These are phyloP conservation scores for Shiraia sp. DNA, from an alignment of 2,329 filamentous ascomycete species.

Conservation along the genomic window DNA sequence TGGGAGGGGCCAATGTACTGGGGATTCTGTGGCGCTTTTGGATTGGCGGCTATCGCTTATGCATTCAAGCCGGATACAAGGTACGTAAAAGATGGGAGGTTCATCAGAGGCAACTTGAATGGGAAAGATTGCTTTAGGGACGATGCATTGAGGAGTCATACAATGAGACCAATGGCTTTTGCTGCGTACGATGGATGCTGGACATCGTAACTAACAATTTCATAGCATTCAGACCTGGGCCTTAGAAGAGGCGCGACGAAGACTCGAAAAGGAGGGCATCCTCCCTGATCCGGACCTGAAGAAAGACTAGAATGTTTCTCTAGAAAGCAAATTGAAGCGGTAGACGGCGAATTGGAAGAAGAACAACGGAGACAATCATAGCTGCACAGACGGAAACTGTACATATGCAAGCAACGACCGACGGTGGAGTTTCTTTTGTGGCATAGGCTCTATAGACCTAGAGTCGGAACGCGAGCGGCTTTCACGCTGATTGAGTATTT, in stretches of 20 bases:
- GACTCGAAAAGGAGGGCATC: conserved; percentile 95
- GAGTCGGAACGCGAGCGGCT: conserved; percentile 7
- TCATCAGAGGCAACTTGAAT: not conserved
- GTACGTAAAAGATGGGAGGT: conserved; percentile 63
- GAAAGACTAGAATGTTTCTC: conserved; percentile 30
- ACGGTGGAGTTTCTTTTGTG: conserved; percentile 4
- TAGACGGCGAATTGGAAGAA: not conserved
- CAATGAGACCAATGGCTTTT: not conserved
- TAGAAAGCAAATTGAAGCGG: not conserved
- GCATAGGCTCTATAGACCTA: conserved; percentile 9
- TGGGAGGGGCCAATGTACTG: conserved; percentile 90
- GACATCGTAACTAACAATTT: conserved; percentile 17
- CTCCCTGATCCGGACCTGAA: conserved; percentile 75
- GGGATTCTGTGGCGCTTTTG: conserved; percentile 79
- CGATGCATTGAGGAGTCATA: no score
- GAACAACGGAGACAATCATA: no score
- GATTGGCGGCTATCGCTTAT: conserved; percentile 76
- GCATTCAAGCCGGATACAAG: conserved; percentile 98
- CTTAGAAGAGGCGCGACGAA: conserved; percentile 90
- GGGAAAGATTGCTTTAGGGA: not conserved
- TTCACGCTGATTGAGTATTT: conserved; percentile 1
- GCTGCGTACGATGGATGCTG: not conserved
- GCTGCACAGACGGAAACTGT: conserved; percentile 4
- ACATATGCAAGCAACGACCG: conserved; percentile 5
- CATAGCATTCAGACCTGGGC: conserved; percentile 98